These are phyloP conservation scores for Anaeramoeba flamelloides DNA, from an alignment of 78 protist genomes.

Conservation along the genomic window DNA sequence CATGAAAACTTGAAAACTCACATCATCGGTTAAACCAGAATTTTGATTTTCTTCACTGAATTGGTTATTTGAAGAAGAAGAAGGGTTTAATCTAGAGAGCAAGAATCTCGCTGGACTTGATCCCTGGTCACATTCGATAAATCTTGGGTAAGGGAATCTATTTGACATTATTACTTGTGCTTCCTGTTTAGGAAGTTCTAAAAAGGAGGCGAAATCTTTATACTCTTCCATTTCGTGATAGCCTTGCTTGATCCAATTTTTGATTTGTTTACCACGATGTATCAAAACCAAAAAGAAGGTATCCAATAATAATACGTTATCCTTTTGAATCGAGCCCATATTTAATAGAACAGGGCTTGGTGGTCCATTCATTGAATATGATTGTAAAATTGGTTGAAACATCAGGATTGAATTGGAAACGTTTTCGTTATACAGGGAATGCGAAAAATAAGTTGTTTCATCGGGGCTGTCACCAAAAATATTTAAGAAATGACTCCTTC, in stretches of 20 bases:
- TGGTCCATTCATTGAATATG: conserved; percentile 35
- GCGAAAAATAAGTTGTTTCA: conserved; percentile 74
- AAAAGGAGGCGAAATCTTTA: background rate
- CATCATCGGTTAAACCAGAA: too few relatives aligned
- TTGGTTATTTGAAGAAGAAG: too few relatives aligned
- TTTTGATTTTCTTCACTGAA: too few relatives aligned
- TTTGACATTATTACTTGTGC: background rate
- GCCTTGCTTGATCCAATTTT: conserved; percentile 58
- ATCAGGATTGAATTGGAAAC: conserved; percentile 54
- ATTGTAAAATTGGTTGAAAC: conserved; percentile 87
- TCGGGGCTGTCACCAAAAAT: conserved; percentile 85
- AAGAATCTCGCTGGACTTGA: background rate
- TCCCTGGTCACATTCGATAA: background rate
- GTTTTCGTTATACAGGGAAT: conserved; percentile 27
- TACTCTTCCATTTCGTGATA: background rate
- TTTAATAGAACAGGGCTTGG: background rate
- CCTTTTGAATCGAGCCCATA: background rate
- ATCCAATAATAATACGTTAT: conserved; percentile 78
- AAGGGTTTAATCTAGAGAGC: background rate
- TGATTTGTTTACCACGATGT: conserved; percentile 79
- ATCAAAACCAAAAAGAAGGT: conserved; percentile 84
- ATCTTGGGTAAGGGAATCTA: background rate
- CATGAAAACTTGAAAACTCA: too few relatives aligned
- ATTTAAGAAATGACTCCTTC: conserved; percentile 69
- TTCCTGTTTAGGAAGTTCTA: background rate